Evolutionary conservation across 1,139 yeast genomes (phyloP), one percentile per base, ranked within the genome.

Genomic region (Blastobotrys arbuscula): DNA sequence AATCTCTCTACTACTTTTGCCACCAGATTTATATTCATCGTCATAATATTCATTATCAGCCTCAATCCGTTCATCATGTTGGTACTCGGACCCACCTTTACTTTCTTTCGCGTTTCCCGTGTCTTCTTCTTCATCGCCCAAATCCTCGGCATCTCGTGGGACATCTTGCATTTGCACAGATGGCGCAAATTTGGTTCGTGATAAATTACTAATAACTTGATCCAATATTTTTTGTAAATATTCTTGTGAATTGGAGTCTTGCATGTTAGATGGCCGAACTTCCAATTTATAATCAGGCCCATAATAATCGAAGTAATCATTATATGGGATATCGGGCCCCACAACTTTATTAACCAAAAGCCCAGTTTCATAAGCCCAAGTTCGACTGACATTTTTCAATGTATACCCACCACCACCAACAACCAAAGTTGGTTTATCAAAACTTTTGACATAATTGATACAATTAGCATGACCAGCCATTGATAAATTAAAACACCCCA

Each of bases 321-420:
- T 90, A 73, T 88, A 90, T 6, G 97, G 97, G 59, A 90, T 77
- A 62, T 90, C 96, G 13, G 81, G 73, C 23, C 89, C 95, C 56
- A 90, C 73, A 20, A 80, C 67, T 53, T 83, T 86, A 60, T 88
- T 85, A 60, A 88, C 90, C 57, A 90, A 73, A 50, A 92, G 72
- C 18, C 97, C 96, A 3, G 96, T 83, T 69, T 92, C 98, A 64
- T 78, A 90, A 38, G 96, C 82, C 98, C 98, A 92, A 9, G 96
- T 83, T 60, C 97, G 76, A 31, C 96, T 89, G 42, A 92, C 98
- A 66, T 92, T 92, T 66, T 97, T 78, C 85, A 92, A 92, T 16
- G 97, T 92, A 69, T 92, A 92, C 30, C 98, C 98, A 59, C 98
- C 98, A 47, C 98, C 98, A 39, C 98, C 98, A 19, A 92, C 77